phyloP scores from a whole-genome alignment of 306 rosid genomes.

The Cicer arietinum region DNA sequence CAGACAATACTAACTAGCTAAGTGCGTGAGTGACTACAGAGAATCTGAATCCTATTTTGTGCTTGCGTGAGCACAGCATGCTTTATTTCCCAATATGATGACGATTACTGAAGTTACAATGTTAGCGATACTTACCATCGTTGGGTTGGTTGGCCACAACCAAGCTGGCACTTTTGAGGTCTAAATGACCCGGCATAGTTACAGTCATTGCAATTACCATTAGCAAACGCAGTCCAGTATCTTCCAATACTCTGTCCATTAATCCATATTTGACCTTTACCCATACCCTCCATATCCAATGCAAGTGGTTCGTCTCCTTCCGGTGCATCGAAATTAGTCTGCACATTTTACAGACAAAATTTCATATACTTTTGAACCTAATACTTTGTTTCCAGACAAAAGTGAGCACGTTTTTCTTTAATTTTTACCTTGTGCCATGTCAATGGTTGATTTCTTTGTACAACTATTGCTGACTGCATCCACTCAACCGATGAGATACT shows the following conservation, averaged over 20 bases:
- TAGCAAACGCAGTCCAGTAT: constrained; percentile 88
- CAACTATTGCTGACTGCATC: constrained; percentile 74
- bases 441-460: constrained; percentile 76
- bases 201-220: constrained; percentile 72
- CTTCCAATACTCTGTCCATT: constrained; percentile 90
- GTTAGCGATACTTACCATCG: constrained; percentile 60
- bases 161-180: constrained; percentile 80
- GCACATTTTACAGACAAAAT: constrained; percentile 47
- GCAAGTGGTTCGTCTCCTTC: constrained; percentile 92
- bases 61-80: not conserved
- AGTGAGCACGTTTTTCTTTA: constrained; percentile 22
- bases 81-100: constrained; percentile 7
- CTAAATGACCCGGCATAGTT: constrained; percentile 69
- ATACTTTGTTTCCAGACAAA: constrained; percentile 26
- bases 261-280: constrained; percentile 99
- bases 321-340: constrained; percentile 84
- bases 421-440: constrained; percentile 94
- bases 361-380: constrained; percentile 6
- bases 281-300: constrained; percentile 96
- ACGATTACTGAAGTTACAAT: constrained; percentile 10
- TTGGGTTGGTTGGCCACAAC: constrained; percentile 90
- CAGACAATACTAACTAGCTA: not conserved
- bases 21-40: not conserved
- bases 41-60: not conserved
- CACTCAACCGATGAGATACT: constrained; percentile 84